A percentile compares a stretch with the other conserved stretches of the same genome.
Evolutionary conservation across 164 flowering plant species (phyloP).

Genomic region (Macadamia integrifolia): DNA sequence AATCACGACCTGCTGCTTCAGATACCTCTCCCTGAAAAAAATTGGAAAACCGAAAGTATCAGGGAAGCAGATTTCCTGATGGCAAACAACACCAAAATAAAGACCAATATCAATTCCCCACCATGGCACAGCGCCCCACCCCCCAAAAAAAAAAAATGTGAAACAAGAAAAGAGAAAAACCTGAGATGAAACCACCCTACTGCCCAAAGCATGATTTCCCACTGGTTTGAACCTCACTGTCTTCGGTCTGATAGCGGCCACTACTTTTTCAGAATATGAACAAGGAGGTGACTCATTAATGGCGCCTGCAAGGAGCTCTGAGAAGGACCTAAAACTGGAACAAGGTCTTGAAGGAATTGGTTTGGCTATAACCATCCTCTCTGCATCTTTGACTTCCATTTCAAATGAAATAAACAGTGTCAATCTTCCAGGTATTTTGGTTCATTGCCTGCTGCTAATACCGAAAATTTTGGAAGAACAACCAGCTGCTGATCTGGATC

Average conservation of each 20-base stretch:
- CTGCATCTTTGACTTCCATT: conserved; percentile 72
- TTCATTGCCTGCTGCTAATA: conserved; percentile 1
- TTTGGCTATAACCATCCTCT: conserved; percentile 60
- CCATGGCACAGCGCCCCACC: too few relatives aligned
- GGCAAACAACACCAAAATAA: conserved; percentile 8
- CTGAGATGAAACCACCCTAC: conserved; percentile 27
- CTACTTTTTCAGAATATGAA: conserved; percentile 38
- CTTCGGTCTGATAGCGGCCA: conserved; percentile 76
- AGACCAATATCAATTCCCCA: background rate
- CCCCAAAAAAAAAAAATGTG: too few relatives aligned
- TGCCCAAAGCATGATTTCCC: conserved; percentile 25
- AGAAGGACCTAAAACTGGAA: conserved; percentile 58
- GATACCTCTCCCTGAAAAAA: conserved; percentile 45
- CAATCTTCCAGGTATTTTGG: conserved; percentile 6
- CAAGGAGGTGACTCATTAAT: conserved; percentile 49
- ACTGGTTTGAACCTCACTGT: conserved; percentile 66
- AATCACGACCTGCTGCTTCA: conserved; percentile 26
- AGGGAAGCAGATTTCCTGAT: conserved; percentile 2
- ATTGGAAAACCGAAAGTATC: background rate
- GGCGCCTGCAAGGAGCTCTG: conserved; percentile 69
- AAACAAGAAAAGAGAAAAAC: background rate
- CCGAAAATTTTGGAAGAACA: background rate
- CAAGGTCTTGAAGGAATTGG: conserved; percentile 87
- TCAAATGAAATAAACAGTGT: conserved; percentile 7
- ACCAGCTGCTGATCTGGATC: background rate